Conservation (phyloP, 2,329 filamentous ascomycete species). For the Hirsutella rhossiliensis region DNA sequence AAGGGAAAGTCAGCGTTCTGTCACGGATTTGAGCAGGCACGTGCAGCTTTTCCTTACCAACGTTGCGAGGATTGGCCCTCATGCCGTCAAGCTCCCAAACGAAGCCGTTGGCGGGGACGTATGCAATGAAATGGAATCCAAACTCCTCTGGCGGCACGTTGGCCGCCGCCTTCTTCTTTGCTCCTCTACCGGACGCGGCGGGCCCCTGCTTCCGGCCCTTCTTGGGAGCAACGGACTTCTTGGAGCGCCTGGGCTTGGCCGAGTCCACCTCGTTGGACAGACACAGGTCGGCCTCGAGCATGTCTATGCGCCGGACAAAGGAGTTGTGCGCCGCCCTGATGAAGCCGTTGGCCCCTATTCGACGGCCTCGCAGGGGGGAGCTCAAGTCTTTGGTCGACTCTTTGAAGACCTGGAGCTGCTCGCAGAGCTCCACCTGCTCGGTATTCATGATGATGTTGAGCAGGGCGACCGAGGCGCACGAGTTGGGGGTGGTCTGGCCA, state of each 20-base stretch:
- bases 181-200: not conserved
- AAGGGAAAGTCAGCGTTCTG: not conserved
- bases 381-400: conserved; percentile 54
- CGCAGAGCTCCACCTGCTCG: conserved; percentile 51
- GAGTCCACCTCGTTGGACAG: conserved; percentile 43
- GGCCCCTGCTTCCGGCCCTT: conserved; percentile 23
- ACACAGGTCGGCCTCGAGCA: conserved; percentile 57
- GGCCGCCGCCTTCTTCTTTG: conserved; percentile 22
- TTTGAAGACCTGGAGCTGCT: conserved; percentile 62
- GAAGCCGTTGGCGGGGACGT: conserved; percentile 60
- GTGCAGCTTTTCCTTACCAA: conserved; percentile 13
- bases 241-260: conserved; percentile 19
- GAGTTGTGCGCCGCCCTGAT: conserved; percentile 81
- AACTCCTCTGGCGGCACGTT: conserved; percentile 32
- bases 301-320: conserved; percentile 68
- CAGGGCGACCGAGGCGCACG: conserved; percentile 85
- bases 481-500: conserved; percentile 60
- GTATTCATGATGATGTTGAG: conserved; percentile 91
- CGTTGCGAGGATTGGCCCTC: conserved; percentile 48
- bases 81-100: conserved; percentile 89
- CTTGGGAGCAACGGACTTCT: conserved; percentile 19
- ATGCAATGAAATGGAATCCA: conserved; percentile 81
- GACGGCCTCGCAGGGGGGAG: conserved; percentile 63
- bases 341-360: conserved; percentile 61
- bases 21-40: not conserved